These are phyloP conservation scores for Oxytropis ochrocephala DNA, from an alignment of 306 rosid species.

Conservation along the genomic window DNA sequence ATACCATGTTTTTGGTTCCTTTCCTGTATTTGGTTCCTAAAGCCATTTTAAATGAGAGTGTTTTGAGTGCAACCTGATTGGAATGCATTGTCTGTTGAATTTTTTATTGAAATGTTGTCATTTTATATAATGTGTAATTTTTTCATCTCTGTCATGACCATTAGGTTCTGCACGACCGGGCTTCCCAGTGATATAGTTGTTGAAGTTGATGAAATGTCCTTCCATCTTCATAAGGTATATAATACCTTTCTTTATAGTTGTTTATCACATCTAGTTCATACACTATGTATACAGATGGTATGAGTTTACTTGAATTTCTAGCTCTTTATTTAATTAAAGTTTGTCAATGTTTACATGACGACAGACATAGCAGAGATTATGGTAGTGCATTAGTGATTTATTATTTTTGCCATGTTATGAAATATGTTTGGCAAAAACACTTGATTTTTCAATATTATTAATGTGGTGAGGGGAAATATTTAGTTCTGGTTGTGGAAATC, in stretches of 20 bases:
- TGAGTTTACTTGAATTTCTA: not conserved
- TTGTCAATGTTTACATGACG: not conserved
- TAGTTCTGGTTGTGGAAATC: not conserved
- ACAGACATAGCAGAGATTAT: not conserved
- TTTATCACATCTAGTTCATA: conserved; percentile 11
- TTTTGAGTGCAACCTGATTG: not conserved
- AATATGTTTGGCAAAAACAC: not conserved
- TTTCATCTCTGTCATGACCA: not conserved
- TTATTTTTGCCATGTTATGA: not conserved
- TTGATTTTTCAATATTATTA: not conserved
- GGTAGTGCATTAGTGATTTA: not conserved
- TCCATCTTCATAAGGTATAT: conserved; percentile 96
- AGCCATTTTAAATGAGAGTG: not conserved
- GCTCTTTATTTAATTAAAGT: not conserved
- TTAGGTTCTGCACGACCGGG: conserved; percentile 96
- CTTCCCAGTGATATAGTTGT: conserved; percentile 91
- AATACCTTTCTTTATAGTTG: not conserved
- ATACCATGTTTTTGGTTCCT: too few relatives aligned
- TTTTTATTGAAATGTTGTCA: not conserved
- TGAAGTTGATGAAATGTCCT: conserved; percentile 94
- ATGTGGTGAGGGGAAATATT: not conserved
- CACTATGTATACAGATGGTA: not conserved
- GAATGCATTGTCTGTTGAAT: not conserved
- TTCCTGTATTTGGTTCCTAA: not conserved
- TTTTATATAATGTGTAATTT: not conserved